Percentiles rank a stretch among this genome's conserved stretches.
phyloP scores from a whole-genome alignment of 177 flowering plant species.

The Vitis hybrid region DNA sequence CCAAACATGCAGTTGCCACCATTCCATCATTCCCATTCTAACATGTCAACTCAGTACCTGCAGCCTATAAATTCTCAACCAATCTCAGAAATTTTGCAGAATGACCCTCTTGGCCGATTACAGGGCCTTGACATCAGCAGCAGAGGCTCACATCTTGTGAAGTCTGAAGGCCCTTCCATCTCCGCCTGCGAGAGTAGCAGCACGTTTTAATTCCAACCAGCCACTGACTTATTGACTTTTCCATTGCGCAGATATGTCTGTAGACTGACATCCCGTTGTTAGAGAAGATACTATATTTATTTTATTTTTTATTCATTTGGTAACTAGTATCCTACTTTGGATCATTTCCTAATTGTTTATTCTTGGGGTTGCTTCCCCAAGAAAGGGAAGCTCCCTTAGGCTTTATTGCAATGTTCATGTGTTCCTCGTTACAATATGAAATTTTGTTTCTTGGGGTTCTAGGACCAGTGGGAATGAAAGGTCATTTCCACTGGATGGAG shows the following conservation, averaged over 20 bases:
- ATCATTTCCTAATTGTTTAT: constrained; percentile 20
- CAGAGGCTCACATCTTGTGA: constrained; percentile 51
- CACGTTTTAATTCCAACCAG: constrained; percentile 35
- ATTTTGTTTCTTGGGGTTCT: constrained; percentile 1
- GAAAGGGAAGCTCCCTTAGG: constrained; percentile 7
- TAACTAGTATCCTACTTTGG: background rate
- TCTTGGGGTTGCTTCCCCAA: constrained; percentile 17
- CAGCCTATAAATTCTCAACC: constrained; percentile 28
- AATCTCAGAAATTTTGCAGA: constrained; percentile 50
- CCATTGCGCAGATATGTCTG: constrained; percentile 34
- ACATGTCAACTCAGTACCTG: constrained; percentile 40
- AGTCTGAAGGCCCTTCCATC: constrained; percentile 74
- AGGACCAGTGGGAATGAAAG: constrained; percentile 9
- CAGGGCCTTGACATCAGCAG: constrained; percentile 76
- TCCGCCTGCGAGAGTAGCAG: constrained; percentile 88
- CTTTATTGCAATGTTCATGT: background rate
- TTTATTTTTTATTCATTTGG: constrained; percentile 11
- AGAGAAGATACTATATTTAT: constrained; percentile 12
- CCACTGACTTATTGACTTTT: constrained; percentile 18
- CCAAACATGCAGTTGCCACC: constrained; percentile 41
- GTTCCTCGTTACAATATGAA: background rate
- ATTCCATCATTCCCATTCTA: constrained; percentile 39
- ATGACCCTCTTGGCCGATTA: constrained; percentile 64
- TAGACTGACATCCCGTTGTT: constrained; percentile 36
- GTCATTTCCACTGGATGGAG: constrained; percentile 4